A percentile compares a stretch with the other conserved stretches of the same genome.
These are phyloP conservation scores for Paramecium sexaurelia DNA, from an alignment of 73 alveolate species.

Conservation along the genomic window DNA sequence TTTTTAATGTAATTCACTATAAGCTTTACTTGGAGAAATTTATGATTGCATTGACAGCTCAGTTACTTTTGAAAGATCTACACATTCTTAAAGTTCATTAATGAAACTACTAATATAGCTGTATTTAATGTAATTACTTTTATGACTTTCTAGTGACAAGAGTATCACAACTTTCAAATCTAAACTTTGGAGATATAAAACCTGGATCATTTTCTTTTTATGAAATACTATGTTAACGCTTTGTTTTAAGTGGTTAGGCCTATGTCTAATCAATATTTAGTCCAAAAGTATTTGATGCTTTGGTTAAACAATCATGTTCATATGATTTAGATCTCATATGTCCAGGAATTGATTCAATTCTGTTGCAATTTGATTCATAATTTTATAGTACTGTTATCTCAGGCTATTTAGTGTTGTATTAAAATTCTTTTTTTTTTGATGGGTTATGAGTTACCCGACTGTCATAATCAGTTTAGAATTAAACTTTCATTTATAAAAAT, in stretches of 20 bases:
- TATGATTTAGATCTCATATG: conserved; percentile 37
- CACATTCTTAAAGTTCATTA: conserved; percentile 36
- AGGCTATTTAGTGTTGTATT: neutral
- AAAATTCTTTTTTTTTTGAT: neutral
- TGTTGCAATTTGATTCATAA: neutral
- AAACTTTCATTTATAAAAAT: neutral
- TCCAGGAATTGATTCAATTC: neutral
- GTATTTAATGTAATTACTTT: neutral
- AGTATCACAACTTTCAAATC: neutral
- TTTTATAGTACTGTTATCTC: neutral
- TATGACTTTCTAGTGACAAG: neutral
- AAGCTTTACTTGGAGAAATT: neutral
- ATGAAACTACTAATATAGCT: neutral
- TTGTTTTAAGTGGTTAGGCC: neutral
- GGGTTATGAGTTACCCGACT: neutral
- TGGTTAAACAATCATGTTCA: conserved; percentile 46
- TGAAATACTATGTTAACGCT: conserved; percentile 1
- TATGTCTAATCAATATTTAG: neutral
- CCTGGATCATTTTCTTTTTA: conserved; percentile 59
- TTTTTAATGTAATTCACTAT: neutral
- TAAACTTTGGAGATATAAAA: conserved; percentile 38
- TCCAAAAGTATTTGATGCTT: conserved; percentile 42
- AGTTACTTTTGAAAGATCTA: conserved; percentile 22
- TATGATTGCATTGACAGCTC: conserved; percentile 33
- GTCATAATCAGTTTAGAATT: conserved; percentile 44